phyloP scores from a whole-genome alignment of 2,329 filamentous ascomycete genomes.

The Chaetomium sp. region DNA sequence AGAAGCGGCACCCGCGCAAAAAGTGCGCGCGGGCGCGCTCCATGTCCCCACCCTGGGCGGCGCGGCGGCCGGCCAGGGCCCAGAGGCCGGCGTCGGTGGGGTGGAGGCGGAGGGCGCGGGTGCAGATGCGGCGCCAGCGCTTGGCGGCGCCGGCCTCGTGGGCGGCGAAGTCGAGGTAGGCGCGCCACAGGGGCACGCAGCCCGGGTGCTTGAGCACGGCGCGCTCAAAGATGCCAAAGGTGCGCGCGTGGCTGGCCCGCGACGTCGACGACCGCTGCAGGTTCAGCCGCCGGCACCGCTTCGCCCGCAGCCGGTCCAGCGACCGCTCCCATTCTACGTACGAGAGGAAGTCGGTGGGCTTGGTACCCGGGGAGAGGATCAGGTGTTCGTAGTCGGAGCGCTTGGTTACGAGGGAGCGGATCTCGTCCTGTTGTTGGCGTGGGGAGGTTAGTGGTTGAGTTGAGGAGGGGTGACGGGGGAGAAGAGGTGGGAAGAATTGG shows the following conservation, averaged over 20 bases:
- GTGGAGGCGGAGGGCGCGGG: constrained; percentile 77
- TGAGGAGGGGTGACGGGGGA: background rate
- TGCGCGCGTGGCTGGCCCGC: constrained; percentile 75
- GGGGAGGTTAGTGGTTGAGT: background rate
- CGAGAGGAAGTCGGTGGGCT: constrained; percentile 75
- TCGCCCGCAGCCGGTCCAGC: constrained; percentile 74
- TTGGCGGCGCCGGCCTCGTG: constrained; percentile 67
- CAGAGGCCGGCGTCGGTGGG: constrained; percentile 82
- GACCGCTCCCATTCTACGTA: constrained; percentile 76
- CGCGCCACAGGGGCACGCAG: constrained; percentile 80
- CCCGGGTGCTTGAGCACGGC: constrained; percentile 83
- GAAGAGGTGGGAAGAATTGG: no score
- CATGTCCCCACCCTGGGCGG: constrained; percentile 85
- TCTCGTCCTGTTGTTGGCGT: constrained; percentile 68
- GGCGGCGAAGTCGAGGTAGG: constrained; percentile 82
- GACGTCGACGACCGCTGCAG: constrained; percentile 69
- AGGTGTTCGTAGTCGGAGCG: constrained; percentile 92
- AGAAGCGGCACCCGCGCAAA: constrained; percentile 87
- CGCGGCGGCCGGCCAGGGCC: constrained; percentile 78
- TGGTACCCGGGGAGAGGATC: constrained; percentile 78
- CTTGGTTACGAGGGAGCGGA: constrained; percentile 83
- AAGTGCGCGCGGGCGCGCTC: constrained; percentile 80
- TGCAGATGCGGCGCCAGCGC: constrained; percentile 65
- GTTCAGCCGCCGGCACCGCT: constrained; percentile 78
- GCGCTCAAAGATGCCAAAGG: constrained; percentile 88